Evolutionary conservation across 2,329 filamentous ascomycete species (phyloP).

Genomic region (Beauveria bassiana): DNA sequence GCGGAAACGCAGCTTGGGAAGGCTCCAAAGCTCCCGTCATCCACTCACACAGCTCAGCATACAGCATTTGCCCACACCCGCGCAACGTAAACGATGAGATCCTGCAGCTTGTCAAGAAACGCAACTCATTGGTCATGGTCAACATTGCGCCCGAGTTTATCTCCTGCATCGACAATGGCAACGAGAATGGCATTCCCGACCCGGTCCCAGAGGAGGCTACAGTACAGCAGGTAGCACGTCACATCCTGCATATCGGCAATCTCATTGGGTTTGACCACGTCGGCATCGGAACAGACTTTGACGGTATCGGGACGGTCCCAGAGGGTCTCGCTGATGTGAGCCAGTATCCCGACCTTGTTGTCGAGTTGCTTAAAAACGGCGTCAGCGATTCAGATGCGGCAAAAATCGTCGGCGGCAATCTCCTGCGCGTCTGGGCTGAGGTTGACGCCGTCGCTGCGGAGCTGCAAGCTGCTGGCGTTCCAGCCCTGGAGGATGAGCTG

Average conservation of each 20-base stretch:
- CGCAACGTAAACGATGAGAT: conserved; percentile 86
- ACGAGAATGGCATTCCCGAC: conserved; percentile 58
- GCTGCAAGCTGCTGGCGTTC: conserved; percentile 52
- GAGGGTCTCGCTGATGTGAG: conserved; percentile 76
- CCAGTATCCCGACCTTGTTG: conserved; percentile 72
- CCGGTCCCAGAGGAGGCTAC: conserved; percentile 63
- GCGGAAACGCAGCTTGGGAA: conserved; percentile 52
- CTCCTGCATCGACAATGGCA: conserved; percentile 56
- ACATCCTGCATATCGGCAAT: conserved; percentile 75
- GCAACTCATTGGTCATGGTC: conserved; percentile 77
- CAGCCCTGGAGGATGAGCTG: conserved; percentile 47
- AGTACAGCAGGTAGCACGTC: conserved; percentile 67
- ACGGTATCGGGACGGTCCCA: conserved; percentile 63
- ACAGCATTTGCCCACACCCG: conserved; percentile 75
- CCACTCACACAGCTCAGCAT: conserved; percentile 80
- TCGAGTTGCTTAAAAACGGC: conserved; percentile 64
- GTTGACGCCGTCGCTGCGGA: conserved; percentile 63
- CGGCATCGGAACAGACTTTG: conserved; percentile 83
- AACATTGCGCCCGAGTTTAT: conserved; percentile 83
- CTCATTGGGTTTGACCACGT: conserved; percentile 82
- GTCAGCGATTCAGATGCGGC: conserved; percentile 65
- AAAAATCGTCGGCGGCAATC: conserved; percentile 72
- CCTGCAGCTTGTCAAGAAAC: conserved; percentile 64
- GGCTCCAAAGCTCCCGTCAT: conserved; percentile 77
- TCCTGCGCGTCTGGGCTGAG: conserved; percentile 76